Conservation (phyloP, 257 asterid species). For the Craterostigma plantagineum region DNA sequence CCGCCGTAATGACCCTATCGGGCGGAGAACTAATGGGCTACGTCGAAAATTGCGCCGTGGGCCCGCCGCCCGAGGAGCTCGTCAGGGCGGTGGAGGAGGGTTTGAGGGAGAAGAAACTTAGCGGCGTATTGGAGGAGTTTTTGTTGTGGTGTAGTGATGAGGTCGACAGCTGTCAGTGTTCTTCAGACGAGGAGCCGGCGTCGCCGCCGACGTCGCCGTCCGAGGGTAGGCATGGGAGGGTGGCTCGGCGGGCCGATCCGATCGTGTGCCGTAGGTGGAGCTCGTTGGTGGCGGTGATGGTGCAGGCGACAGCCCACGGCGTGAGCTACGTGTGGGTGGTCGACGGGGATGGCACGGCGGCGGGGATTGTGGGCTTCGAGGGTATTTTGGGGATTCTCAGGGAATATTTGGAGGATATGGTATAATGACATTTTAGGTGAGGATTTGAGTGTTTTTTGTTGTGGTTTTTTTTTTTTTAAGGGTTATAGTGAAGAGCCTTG, state of each 20-base stretch:
- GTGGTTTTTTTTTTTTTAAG: too few species aligned
- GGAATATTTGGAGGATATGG: constrained; percentile 27
- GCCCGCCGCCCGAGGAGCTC: constrained; percentile 51
- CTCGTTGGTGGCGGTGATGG: constrained; percentile 79
- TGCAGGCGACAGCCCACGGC: constrained; percentile 70
- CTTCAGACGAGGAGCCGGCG: constrained; percentile 19
- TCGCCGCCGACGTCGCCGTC: constrained; percentile 23
- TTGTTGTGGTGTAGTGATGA: constrained; percentile 13
- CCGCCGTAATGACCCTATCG: constrained; percentile 54
- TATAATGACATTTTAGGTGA: constrained; percentile 2
- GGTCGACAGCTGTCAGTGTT: constrained; percentile 19
- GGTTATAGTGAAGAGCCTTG: too few species aligned
- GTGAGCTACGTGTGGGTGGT: constrained; percentile 84
- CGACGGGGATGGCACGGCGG: constrained; percentile 50
- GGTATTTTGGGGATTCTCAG: constrained; percentile 41
- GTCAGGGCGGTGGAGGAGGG: constrained; percentile 31
- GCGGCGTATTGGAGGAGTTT: constrained; percentile 36
- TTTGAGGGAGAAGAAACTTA: constrained; percentile 39
- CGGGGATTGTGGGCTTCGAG: constrained; percentile 64
- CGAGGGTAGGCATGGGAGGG: constrained; percentile 35
- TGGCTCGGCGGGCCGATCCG: constrained; percentile 58
- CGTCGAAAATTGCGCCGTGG: constrained; percentile 61
- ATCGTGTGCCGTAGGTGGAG: constrained; percentile 67
- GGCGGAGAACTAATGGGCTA: constrained; percentile 73
- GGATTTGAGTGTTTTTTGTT: too few species aligned